Evolutionary conservation across 768 basidiomycete genomes (phyloP).

Genomic region (Lactarius vividus): DNA sequence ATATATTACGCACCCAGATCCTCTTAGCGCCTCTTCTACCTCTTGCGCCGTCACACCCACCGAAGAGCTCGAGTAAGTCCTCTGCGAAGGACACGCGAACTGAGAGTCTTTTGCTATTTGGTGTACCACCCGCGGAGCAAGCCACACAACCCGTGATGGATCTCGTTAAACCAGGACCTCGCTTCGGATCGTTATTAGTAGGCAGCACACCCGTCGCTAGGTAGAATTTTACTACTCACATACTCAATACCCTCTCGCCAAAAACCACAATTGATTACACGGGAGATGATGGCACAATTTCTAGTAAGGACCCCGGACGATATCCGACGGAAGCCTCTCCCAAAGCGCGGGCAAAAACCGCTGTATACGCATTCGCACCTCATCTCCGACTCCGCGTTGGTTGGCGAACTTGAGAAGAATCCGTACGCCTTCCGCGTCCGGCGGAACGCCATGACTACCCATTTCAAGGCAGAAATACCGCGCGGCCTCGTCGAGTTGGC

Average conservation of each 20-base stretch:
- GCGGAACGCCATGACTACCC: constrained; percentile 47
- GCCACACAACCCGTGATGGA: constrained; percentile 59
- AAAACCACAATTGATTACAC: not conserved
- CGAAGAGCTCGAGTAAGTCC: constrained; percentile 18
- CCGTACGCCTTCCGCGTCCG: constrained; percentile 48
- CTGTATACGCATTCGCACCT: constrained; percentile 24
- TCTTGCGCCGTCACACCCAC: constrained; percentile 23
- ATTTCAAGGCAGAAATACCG: constrained; percentile 65
- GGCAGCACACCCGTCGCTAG: constrained; percentile 39
- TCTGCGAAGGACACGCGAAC: constrained; percentile 35
- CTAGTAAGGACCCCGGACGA: constrained; percentile 3
- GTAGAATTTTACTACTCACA: constrained; percentile 27
- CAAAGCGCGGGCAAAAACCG: constrained; percentile 26
- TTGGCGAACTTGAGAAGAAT: constrained; percentile 42
- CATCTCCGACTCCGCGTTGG: constrained; percentile 10
- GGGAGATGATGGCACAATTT: not conserved
- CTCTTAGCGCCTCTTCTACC: constrained; percentile 61
- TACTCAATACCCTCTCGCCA: constrained; percentile 6
- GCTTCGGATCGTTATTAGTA: constrained; percentile 73
- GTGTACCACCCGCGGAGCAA: constrained; percentile 50
- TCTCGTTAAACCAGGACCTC: constrained; percentile 65
- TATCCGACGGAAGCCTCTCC: constrained; percentile 18
- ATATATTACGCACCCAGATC: constrained; percentile 56
- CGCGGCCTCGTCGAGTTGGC: constrained; percentile 63
- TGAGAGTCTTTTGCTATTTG: constrained; percentile 50